Evolutionary conservation across 768 basidiomycete species (phyloP).

Genomic region (Royoungia palumana): DNA sequence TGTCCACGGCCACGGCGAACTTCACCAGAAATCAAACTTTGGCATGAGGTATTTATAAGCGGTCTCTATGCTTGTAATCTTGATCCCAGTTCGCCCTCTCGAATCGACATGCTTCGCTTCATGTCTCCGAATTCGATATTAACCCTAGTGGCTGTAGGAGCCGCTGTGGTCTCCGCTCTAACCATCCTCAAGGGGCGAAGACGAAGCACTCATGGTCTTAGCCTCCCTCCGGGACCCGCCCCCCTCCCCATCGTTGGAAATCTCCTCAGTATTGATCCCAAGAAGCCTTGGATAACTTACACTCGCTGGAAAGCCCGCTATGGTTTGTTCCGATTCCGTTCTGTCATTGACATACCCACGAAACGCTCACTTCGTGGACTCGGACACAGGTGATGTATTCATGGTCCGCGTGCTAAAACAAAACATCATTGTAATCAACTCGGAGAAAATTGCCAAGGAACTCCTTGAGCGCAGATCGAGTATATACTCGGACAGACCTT

Average conservation of each 20-base stretch:
- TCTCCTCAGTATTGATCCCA: conserved; percentile 12
- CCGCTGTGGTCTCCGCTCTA: too few species aligned
- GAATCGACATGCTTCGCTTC: background rate
- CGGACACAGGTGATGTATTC: conserved; percentile 16
- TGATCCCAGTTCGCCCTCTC: background rate
- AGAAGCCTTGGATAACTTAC: conserved; percentile 20
- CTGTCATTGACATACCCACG: background rate
- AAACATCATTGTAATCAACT: conserved; percentile 26
- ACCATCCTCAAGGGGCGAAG: conserved; percentile 1
- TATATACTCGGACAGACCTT: conserved; percentile 28
- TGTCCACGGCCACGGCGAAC: too few species aligned
- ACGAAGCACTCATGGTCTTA: background rate
- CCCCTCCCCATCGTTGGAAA: conserved; percentile 18
- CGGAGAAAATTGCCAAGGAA: conserved; percentile 24
- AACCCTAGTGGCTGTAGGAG: background rate
- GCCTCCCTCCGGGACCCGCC: conserved; percentile 3
- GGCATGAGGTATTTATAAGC: too few species aligned
- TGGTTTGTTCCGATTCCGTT: conserved; percentile 4
- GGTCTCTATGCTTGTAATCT: too few species aligned
- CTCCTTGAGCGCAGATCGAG: conserved; percentile 26
- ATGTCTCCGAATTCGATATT: background rate
- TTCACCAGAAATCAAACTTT: too few species aligned
- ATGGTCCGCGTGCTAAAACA: conserved; percentile 20
- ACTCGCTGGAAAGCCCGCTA: conserved; percentile 17
- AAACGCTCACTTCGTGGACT: background rate